phyloP scores from a whole-genome alignment of 352 stramenopile species.

The Pythium insidiosum region DNA sequence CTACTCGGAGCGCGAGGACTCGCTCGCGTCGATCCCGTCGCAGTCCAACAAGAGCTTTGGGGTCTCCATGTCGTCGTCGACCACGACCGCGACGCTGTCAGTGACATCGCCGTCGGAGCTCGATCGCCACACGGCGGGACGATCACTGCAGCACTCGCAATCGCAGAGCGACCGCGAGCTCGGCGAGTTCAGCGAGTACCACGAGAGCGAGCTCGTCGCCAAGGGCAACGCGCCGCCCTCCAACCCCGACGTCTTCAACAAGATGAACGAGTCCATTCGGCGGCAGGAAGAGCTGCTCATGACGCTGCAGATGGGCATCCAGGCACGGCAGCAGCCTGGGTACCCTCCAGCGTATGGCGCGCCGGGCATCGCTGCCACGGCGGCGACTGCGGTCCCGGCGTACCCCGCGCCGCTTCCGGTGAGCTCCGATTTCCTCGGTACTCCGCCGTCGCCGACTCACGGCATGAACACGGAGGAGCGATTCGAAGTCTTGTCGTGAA shows the following conservation, averaged over 20 bases:
- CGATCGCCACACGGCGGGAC: no score
- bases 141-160: no score
- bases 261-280: slow-evolving; percentile 17
- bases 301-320: slow-evolving; percentile 14
- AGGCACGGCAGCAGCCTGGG: slow-evolving; percentile 8
- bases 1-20: neutral
- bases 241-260: slow-evolving; percentile 8
- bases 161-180: neutral
- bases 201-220: slow-evolving; percentile 11
- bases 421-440: neutral
- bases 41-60: neutral
- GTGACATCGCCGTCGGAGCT: no score
- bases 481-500: slow-evolving; percentile 19
- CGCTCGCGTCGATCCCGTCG: neutral
- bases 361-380: no score
- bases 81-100: no score
- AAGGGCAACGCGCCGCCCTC: neutral
- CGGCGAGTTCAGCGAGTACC: slow-evolving; percentile 1
- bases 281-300: slow-evolving; percentile 18
- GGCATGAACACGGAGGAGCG: slow-evolving; percentile 2
- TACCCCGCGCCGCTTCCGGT: neutral
- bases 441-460: neutral
- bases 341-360: neutral
- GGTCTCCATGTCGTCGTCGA: neutral
- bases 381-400: neutral